Evolutionary conservation across 345 rosid species (phyloP), one percentile per base, ranked within the genome.

Genomic region (Salix viminalis): DNA sequence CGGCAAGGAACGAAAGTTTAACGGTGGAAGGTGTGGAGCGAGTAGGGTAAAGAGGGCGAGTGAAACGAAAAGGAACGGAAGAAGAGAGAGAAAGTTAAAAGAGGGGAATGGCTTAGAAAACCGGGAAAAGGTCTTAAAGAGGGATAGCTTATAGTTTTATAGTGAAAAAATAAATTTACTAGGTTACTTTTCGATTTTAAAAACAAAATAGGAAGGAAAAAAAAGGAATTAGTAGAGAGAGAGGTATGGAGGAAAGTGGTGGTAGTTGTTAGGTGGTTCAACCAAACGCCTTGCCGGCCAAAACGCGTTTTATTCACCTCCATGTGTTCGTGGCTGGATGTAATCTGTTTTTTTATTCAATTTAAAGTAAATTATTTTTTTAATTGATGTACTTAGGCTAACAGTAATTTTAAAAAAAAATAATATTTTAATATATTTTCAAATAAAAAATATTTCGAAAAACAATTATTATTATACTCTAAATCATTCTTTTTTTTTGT

Each of bases 191-290:
- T 36, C 37, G 37, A 36, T 36, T 36, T 36, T 36, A 36, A 36
- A 36, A 36, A 36, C 7, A 36, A 36, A 36, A 36, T 36, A 36
- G 37, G 37, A 6, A 36, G 7, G 62, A 76, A 67, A 76, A 67
- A 54, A 74, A 78, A 61, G 5, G 36, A 71, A 52, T 34, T 14
- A 65, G 65, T 66, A 54, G 42, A 65, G 56, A 78, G 77, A 76
- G 81, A 81, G 77, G 79, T 81, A 87, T 71, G 86, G 84, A 86
- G 88, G 88, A 86, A 88, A 85, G 92, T 75, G 91, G 92, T 89
- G 78, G 97, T 89, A 75, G 97, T 90, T 83, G 99, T 89, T 90
- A 85, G 97, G 98, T 94, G 85, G 96, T 93, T 93, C 96, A 93
- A 90, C 99, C 94, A 93, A 90, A 90, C 90, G 88, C 86, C 67